Base-by-base conservation (phyloP, 345 rosid species). In the Lumnitzera racemosa region DNA sequence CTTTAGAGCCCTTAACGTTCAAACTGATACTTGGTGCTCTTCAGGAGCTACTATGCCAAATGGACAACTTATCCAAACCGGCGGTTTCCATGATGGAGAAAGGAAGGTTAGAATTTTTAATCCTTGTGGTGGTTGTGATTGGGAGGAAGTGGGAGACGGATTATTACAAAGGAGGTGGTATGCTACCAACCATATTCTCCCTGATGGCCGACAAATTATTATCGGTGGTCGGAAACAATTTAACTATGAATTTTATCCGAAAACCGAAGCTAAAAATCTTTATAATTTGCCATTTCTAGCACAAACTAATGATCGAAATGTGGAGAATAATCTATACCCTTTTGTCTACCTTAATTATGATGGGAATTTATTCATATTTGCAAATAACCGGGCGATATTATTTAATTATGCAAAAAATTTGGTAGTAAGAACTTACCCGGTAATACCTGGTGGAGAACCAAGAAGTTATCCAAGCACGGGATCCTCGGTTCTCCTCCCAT, bases 401-500 rank as follows among this genome's bases (percentile, higher is more conserved):
- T 75, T 76, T 24, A 77, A 84, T 56, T 78, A 77, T 55, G 59
- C 12, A 13, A 69, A 59, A n/a, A 51, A 72, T 54, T 46, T 14
- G 51, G 77, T 79, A n/a, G 53, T 79, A 43, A 73, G 29, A 55
- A 68, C 60, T 0, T 84, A 75, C 64, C 85, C 87, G 15, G 55
- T 68, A 27, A 67, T 81, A 51, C 80, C 82, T 3, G 90, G 80
- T 5, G 76, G 76, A 17, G 70, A 69, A 59, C 77, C 87, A 0
- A 69, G 85, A 16, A 73, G 67, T 56, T 84, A 81, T 61, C 87
- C 87, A 6, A 77, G 81, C 29, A 78, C 85, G 4, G 87, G 87
- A 5, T 79, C 87, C 2, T 74, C 87, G 2, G 83, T 64, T 51
- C 69, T 84, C 64, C 73, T 84, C 7, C 74, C 83, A 0, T 46